A percentile compares a stretch with the other conserved stretches of the same genome.
Conservation (phyloP, 768 basidiomycete genomes). For the Trametes coccinea region DNA sequence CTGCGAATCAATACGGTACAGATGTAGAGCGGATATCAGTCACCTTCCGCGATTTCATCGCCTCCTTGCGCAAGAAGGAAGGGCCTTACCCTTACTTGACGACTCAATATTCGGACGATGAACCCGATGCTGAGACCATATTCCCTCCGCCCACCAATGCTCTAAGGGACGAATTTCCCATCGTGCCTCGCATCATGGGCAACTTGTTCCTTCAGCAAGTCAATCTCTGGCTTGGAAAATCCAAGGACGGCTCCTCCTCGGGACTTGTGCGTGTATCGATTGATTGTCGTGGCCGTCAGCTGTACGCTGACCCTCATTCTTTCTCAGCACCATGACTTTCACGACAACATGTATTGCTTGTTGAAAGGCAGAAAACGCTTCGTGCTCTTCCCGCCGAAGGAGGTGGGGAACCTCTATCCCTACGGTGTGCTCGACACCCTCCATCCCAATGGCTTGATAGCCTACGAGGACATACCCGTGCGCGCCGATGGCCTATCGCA, state of each 20-base stretch:
- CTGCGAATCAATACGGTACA: constrained; percentile 31
- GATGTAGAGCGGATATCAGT: constrained; percentile 29
- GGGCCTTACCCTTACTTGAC: constrained; percentile 31
- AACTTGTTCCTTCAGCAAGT: constrained; percentile 35
- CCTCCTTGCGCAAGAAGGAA: constrained; percentile 18
- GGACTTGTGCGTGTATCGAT: constrained; percentile 28
- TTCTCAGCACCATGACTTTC: constrained; percentile 34
- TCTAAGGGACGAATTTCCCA: constrained; percentile 31
- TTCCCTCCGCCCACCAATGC: constrained; percentile 33
- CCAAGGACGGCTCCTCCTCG: constrained; percentile 32
- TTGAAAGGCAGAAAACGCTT: constrained; percentile 34
- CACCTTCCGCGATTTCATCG: constrained; percentile 29
- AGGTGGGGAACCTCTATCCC: constrained; percentile 28
- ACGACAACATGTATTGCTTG: constrained; percentile 36
- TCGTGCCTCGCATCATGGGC: constrained; percentile 31
- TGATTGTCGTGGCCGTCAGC: not conserved
- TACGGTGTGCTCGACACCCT: constrained; percentile 27
- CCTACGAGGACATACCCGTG: constrained; percentile 29
- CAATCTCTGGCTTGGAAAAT: constrained; percentile 35
- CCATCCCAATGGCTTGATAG: constrained; percentile 34
- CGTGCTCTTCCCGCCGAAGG: constrained; percentile 33
- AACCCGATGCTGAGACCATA: constrained; percentile 28
- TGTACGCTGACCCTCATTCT: not conserved
- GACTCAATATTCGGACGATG: constrained; percentile 33
- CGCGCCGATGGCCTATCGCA: constrained; percentile 31